phyloP scores from a whole-genome alignment of 2,329 filamentous ascomycete genomes.

The Claviceps pazoutovae region DNA sequence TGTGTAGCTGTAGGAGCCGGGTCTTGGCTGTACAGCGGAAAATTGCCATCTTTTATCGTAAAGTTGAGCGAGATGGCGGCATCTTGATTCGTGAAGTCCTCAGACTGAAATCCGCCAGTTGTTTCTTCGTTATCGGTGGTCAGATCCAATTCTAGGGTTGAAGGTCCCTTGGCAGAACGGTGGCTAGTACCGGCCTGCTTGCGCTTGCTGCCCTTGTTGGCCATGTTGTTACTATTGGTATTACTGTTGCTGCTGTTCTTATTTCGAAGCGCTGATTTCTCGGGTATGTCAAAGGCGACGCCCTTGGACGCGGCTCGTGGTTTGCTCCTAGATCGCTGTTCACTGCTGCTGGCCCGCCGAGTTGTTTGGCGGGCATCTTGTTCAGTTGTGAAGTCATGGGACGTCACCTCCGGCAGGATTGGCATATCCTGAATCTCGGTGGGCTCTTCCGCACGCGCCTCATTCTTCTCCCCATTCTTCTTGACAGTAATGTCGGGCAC shows the following conservation, averaged over 20 bases:
- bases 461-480: conserved; percentile 27
- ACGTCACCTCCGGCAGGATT: conserved; percentile 17
- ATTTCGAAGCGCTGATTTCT: conserved; percentile 16
- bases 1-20: conserved; percentile 7
- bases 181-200: conserved; percentile 9
- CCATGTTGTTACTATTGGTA: conserved; percentile 15
- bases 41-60: conserved; percentile 10
- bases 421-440: conserved; percentile 19
- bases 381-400: conserved; percentile 19
- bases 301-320: conserved; percentile 11
- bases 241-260: conserved; percentile 9
- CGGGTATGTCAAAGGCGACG: conserved; percentile 28
- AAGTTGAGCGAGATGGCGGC: conserved; percentile 19
- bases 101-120: conserved; percentile 19
- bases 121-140: conserved; percentile 22
- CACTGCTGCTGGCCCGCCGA: conserved; percentile 14
- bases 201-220: conserved; percentile 30
- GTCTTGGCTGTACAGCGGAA: conserved; percentile 5
- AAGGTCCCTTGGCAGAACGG: conserved; percentile 2
- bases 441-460: conserved; percentile 17
- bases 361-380: conserved; percentile 15
- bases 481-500: conserved; percentile 44
- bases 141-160: conserved; percentile 12
- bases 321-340: conserved; percentile 16
- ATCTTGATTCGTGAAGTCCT: conserved; percentile 21